Evolutionary conservation across 768 basidiomycete genomes (phyloP), one percentile per base, ranked within the genome.

Genomic region (Tricholoma sp.): DNA sequence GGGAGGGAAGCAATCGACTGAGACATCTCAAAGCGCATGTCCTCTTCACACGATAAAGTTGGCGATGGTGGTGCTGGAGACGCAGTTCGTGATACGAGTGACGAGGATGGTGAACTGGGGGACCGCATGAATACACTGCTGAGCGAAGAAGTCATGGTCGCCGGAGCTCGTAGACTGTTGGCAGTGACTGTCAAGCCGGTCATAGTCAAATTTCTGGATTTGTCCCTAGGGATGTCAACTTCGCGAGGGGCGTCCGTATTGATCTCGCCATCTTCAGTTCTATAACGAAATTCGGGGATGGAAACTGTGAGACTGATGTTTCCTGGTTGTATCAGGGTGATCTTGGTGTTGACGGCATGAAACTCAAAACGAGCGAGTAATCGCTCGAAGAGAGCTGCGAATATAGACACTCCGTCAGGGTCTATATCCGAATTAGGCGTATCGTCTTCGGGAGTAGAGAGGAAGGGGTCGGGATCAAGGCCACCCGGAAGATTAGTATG

Each of bases 311-410:
- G 71, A 66, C 82, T 82, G 35, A 86, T 78, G 47, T 80, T 80
- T 35, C 74, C 79, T 3, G 84, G 83, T 66, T 88, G 80, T n/a
- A 90, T 72, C 34, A 94, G 60, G 1, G 86, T 86, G 56, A 94
- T 73, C 64, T 74, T 82, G 35, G 84, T 82, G 65, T 91, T 84
- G 24, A 77, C 66, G 12, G 84, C 88, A 62, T 88, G 84, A 64
- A 91, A 88, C 59, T 89, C 84, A 66, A 94, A 89, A 59, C 86
- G 81, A 14, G 89, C 80, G 27, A 94, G 81, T 11, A 94, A 74
- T 27, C 84, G 79, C 65, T 94, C 91, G 49, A 94, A 84, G 55
- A 94, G 79, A 49, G 82, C 81, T 27, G 93, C 85, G 67, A 94
- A 88, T 50, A 94, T 74, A 14, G 90, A 90, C 22, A 93, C 84